Conservation (phyloP, 495 filamentous ascomycete species). For the Neurospora sp. region DNA sequence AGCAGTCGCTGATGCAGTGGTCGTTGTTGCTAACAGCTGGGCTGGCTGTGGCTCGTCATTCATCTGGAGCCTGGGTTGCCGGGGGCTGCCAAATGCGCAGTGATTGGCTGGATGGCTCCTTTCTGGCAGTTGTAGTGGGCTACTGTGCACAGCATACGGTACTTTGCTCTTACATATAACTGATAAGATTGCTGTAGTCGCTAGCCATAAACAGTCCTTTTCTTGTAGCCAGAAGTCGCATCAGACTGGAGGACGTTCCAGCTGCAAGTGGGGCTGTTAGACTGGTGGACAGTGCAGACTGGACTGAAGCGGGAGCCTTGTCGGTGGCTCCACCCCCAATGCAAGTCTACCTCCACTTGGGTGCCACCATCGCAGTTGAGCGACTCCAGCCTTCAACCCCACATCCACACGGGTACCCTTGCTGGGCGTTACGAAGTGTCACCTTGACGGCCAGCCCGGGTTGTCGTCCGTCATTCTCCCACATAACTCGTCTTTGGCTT, state of each 20-base stretch:
- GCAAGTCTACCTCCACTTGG: not conserved
- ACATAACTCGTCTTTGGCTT: not conserved
- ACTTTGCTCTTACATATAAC: not conserved
- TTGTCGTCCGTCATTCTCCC: not conserved
- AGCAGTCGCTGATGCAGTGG: not conserved
- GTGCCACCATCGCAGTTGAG: not conserved
- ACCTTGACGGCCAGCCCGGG: not conserved
- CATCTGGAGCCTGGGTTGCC: constrained; percentile 15
- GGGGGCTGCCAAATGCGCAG: not conserved
- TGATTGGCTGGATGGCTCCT: not conserved
- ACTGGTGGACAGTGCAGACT: not conserved
- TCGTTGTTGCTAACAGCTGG: constrained; percentile 10
- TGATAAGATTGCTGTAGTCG: too few relatives aligned
- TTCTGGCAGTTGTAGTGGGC: too few relatives aligned
- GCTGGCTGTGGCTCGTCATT: constrained; percentile 17
- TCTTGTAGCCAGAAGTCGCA: not conserved
- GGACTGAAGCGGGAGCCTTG: too few relatives aligned
- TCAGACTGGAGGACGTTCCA: not conserved
- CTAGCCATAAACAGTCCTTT: not conserved
- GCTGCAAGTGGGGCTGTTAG: not conserved
- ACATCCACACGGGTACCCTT: not conserved
- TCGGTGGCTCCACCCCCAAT: not conserved
- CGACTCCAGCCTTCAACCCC: not conserved
- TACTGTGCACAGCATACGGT: not conserved
- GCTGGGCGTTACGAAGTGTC: not conserved